phyloP scores from a whole-genome alignment of 176 grass and related monocot species.

The Aegilops tauschii region DNA sequence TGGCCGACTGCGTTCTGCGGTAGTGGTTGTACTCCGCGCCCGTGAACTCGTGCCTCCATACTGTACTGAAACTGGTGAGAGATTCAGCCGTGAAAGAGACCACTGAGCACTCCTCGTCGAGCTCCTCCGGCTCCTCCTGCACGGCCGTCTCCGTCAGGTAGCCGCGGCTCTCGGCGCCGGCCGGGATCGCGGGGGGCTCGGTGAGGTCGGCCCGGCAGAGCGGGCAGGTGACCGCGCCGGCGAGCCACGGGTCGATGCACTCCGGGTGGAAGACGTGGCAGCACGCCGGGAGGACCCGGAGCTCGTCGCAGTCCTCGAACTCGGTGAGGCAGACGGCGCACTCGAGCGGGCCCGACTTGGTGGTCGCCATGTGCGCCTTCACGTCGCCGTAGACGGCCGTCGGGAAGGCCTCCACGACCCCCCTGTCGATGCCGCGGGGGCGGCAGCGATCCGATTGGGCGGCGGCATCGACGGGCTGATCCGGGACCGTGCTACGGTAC shows the following conservation, averaged over 20 bases:
- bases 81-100: constrained; percentile 34
- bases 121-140: constrained; percentile 15
- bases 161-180: neutral
- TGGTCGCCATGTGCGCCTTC: constrained; percentile 39
- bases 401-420: constrained; percentile 52
- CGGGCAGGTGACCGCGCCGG: constrained; percentile 60
- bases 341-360: constrained; percentile 44
- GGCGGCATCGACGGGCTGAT: neutral
- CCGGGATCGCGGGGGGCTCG: neutral
- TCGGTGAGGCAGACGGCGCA: constrained; percentile 74
- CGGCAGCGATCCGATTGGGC: neutral
- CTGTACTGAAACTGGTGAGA: constrained; percentile 7
- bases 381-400: constrained; percentile 62
- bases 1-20: constrained; percentile 44
- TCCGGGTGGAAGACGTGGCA: constrained; percentile 84
- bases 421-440: constrained; percentile 38
- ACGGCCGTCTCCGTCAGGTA: neutral
- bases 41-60: constrained; percentile 14
- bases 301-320: constrained; percentile 58
- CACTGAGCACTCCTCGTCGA: constrained; percentile 26
- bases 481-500: neutral
- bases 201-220: constrained; percentile 73
- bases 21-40: constrained; percentile 11
- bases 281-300: constrained; percentile 60
- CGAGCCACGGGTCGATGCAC: constrained; percentile 87